Evolutionary conservation across 495 filamentous ascomycete genomes (phyloP).

Genomic region (Lentithecium fluviatile): DNA sequence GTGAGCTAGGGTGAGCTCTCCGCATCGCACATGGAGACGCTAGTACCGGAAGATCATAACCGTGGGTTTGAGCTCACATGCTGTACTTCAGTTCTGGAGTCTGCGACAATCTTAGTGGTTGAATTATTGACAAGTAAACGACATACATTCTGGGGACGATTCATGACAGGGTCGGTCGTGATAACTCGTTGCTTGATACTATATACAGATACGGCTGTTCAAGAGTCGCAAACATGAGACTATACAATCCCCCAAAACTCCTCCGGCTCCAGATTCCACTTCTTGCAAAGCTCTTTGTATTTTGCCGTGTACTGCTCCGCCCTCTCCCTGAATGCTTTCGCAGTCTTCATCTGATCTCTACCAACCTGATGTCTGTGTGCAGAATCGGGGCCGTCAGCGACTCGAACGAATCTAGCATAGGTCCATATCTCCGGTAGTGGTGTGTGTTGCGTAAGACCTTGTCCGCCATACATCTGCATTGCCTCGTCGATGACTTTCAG

Average conservation of each 20-base stretch:
- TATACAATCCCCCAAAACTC: slow-evolving; percentile 32
- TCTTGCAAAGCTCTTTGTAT: slow-evolving; percentile 41
- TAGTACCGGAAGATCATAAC: slow-evolving; percentile 17
- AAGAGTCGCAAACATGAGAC: too few relatives aligned
- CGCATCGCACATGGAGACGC: slow-evolving; percentile 9
- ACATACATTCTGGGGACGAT: too few relatives aligned
- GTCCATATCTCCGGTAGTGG: slow-evolving; percentile 47
- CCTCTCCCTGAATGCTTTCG: slow-evolving; percentile 37
- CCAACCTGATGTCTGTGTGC: slow-evolving; percentile 48
- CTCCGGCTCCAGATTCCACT: slow-evolving; percentile 38
- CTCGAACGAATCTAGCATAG: slow-evolving; percentile 45
- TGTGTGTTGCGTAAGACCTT: slow-evolving; percentile 47
- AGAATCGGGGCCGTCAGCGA: slow-evolving; percentile 48
- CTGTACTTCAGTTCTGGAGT: too few relatives aligned
- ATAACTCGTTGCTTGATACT: too few relatives aligned
- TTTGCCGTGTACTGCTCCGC: slow-evolving; percentile 41
- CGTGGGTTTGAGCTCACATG: slow-evolving; percentile 3
- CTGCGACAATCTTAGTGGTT: too few relatives aligned
- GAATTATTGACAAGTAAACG: too few relatives aligned
- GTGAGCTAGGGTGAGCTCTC: slow-evolving; percentile 4
- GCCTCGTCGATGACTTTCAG: slow-evolving; percentile 45
- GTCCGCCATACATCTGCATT: slow-evolving; percentile 48
- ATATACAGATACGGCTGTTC: too few relatives aligned
- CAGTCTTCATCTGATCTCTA: slow-evolving; percentile 47
- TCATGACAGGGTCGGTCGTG: too few relatives aligned